phyloP scores from a whole-genome alignment of 148 eudicot species.

The Rhododendron vialii region DNA sequence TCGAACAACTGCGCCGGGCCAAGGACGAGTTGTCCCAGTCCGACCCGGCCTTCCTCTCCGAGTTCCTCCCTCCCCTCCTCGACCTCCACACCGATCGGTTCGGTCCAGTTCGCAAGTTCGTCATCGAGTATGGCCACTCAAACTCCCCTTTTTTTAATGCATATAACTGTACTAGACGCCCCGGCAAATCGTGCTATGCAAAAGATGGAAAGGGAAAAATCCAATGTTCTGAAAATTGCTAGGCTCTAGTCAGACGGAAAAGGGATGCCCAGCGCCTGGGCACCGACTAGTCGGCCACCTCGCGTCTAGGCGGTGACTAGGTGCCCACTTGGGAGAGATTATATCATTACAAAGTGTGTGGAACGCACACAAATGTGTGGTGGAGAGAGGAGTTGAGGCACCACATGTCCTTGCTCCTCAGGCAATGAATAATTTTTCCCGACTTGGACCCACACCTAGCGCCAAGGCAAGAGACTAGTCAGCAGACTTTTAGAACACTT shows the following conservation, averaged over 20 bases:
- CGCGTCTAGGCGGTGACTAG: background rate
- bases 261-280: background rate
- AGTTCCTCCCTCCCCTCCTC: constrained; percentile 45
- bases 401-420: background rate
- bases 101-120: constrained; percentile 66
- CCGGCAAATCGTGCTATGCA: background rate
- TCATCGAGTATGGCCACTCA: constrained; percentile 40
- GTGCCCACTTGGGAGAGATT: background rate
- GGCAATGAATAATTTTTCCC: background rate
- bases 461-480: no score
- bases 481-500: background rate
- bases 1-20: constrained; percentile 35
- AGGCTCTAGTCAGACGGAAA: background rate
- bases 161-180: background rate
- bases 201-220: background rate
- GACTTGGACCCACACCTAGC: no score
- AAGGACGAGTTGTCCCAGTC: constrained; percentile 32
- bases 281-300: background rate
- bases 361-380: background rate
- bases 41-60: constrained; percentile 26
- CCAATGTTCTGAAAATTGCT: background rate
- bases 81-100: constrained; percentile 44
- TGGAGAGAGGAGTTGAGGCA: background rate
- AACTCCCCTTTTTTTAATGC: background rate
- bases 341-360: no score